Base-by-base conservation (phyloP, 495 filamentous ascomycete species). In the Pyrenula massariospora region DNA sequence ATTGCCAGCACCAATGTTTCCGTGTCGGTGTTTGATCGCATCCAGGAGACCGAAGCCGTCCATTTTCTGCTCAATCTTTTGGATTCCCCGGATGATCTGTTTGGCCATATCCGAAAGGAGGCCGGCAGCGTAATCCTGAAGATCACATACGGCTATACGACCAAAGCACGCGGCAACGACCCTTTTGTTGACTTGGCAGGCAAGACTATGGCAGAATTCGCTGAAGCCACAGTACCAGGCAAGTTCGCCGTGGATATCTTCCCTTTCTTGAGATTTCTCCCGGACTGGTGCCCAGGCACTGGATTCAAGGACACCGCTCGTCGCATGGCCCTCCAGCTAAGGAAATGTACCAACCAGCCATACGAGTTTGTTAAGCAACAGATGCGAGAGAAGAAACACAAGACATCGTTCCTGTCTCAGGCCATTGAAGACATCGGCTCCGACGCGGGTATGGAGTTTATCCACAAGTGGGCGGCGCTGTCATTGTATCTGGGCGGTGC, bases 241-340 rank as follows among this genome's bases (percentile, higher is more conserved):
- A 56, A 64, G 8, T 79, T 68, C 63, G 20, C 70, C 3, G 76
- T 81, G 0, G 76, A 80, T 54, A 58, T 74, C 5, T 25, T 74
- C 0, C 72, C 70, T 1, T 59, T 57, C 60, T 65, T 77, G 52
- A 69, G 67, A 61, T 56, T 67, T 12, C 50, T 77, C 0, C 78
- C 78, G 0, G 62, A 66, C 2, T 76, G 76, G 73, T 60, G 77
- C 23, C 78, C 78, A 12, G 79, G 77, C 0, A 70, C 73, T 0
- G 65, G 59, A 0, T 82, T 77, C 59, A 67, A 71, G 48, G 58
- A 64, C 10, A 70, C 60, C 2, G 74, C 68, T 2, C 63, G 62
- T 3, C 12, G 56, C 23, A 76, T 65, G 63, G 60, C 55, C 21
- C 54, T 50, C 2, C 60, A 63, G 20, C 56, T 70, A n/a, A 54